phyloP scores from a whole-genome alignment of 306 rosid genomes.

The Trichosanthes truncata region DNA sequence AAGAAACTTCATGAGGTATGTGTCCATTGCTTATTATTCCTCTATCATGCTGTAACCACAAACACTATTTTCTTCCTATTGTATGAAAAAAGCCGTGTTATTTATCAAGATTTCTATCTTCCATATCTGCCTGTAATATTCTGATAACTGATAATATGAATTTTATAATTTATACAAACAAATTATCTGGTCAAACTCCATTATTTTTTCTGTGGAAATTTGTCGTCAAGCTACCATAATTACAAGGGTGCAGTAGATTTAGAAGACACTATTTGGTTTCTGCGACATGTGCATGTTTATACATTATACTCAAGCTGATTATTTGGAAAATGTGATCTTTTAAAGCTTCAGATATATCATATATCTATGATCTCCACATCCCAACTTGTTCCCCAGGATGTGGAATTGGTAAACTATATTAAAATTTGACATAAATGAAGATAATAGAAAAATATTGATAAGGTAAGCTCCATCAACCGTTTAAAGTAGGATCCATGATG shows the following conservation, averaged over 20 bases:
- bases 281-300: neutral
- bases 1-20: slow-evolving; percentile 94
- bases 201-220: neutral
- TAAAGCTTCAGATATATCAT: neutral
- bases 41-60: slow-evolving; percentile 2
- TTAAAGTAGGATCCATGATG: neutral
- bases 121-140: neutral
- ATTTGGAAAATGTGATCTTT: neutral
- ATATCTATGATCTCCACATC: neutral
- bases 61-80: neutral
- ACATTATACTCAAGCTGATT: neutral
- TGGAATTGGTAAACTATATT: neutral
- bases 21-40: slow-evolving; percentile 17
- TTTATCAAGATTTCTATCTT: neutral
- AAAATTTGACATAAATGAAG: neutral
- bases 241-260: neutral
- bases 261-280: neutral
- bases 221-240: neutral
- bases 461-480: neutral
- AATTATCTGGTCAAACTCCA: neutral
- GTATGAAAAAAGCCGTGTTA: neutral
- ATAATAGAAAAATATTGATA: neutral
- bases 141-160: neutral
- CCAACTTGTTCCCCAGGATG: neutral
- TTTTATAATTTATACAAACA: neutral